Percentiles rank a stretch among this genome's conserved stretches.
phyloP scores from a whole-genome alignment of 345 rosid genomes.

The Firmiana major region DNA sequence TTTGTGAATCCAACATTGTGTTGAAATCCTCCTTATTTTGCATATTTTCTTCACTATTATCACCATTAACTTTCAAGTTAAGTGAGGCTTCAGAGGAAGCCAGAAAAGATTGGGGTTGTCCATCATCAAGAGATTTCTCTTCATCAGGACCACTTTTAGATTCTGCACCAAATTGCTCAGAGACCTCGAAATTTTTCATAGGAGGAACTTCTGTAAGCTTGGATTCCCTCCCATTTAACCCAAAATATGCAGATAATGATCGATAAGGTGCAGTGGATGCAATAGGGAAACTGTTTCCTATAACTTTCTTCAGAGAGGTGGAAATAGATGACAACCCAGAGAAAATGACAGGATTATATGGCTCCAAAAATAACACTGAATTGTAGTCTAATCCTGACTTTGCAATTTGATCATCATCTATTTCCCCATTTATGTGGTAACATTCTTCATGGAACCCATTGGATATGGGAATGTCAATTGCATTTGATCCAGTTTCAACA shows the following conservation, averaged over 20 bases:
- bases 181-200: conserved; percentile 31
- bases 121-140: conserved; percentile 36
- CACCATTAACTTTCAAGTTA: conserved; percentile 30
- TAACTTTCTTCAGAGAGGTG: conserved; percentile 64
- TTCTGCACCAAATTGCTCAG: conserved; percentile 31
- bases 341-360: conserved; percentile 71
- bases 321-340: conserved; percentile 77
- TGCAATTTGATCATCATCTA: conserved; percentile 26
- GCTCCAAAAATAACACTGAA: conserved; percentile 50
- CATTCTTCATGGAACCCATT: conserved; percentile 37
- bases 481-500: conserved; percentile 23
- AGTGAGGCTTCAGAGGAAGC: conserved; percentile 29
- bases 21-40: conserved; percentile 41
- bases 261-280: conserved; percentile 37
- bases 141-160: conserved; percentile 25
- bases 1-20: conserved; percentile 48
- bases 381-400: conserved; percentile 32
- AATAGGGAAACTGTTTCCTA: conserved; percentile 42
- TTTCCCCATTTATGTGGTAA: conserved; percentile 25
- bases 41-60: conserved; percentile 27
- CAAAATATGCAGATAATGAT: conserved; percentile 58
- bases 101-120: conserved; percentile 26
- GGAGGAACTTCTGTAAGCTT: conserved; percentile 35
- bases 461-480: conserved; percentile 44
- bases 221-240: conserved; percentile 35